Conservation (phyloP, 2,329 filamentous ascomycete species). For the Hypoxylon sp. region DNA sequence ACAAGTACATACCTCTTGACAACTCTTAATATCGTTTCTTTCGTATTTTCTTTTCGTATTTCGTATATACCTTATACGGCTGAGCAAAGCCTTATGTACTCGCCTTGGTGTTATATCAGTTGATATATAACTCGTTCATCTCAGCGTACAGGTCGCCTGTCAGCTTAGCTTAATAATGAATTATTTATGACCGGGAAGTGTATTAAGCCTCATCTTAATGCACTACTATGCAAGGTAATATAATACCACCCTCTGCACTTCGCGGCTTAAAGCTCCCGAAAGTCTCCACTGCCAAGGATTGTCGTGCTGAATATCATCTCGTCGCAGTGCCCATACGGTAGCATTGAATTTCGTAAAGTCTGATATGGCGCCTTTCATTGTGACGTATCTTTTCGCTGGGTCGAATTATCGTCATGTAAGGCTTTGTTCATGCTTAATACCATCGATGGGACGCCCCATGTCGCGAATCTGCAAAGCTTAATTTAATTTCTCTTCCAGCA, state of each 20-base stretch:
- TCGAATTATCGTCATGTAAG: slow-evolving; percentile 30
- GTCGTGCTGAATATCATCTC: slow-evolving; percentile 18
- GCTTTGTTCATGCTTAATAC: slow-evolving; percentile 26
- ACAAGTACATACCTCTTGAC: not conserved
- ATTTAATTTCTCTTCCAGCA: slow-evolving; percentile 25
- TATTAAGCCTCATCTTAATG: slow-evolving; percentile 43
- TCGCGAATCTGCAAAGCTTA: slow-evolving; percentile 26
- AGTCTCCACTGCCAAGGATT: slow-evolving; percentile 28
- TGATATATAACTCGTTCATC: slow-evolving; percentile 21
- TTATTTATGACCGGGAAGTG: slow-evolving; percentile 32
- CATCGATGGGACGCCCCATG: slow-evolving; percentile 27
- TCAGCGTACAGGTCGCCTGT: slow-evolving; percentile 18
- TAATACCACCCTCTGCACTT: slow-evolving; percentile 23
- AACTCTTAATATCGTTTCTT: slow-evolving; percentile 11
- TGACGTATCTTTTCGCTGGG: slow-evolving; percentile 26
- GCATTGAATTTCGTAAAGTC: slow-evolving; percentile 22
- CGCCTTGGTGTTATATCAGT: slow-evolving; percentile 12
- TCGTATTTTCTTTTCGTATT: slow-evolving; percentile 11
- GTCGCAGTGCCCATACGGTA: slow-evolving; percentile 22
- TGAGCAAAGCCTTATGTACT: not conserved
- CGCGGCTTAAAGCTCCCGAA: slow-evolving; percentile 32
- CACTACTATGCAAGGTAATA: not conserved
- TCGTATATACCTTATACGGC: slow-evolving; percentile 3
- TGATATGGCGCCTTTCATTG: slow-evolving; percentile 30
- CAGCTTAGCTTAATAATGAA: slow-evolving; percentile 24